Conservation (phyloP, 306 rosid species). For the Cicer pinnatifidum region DNA sequence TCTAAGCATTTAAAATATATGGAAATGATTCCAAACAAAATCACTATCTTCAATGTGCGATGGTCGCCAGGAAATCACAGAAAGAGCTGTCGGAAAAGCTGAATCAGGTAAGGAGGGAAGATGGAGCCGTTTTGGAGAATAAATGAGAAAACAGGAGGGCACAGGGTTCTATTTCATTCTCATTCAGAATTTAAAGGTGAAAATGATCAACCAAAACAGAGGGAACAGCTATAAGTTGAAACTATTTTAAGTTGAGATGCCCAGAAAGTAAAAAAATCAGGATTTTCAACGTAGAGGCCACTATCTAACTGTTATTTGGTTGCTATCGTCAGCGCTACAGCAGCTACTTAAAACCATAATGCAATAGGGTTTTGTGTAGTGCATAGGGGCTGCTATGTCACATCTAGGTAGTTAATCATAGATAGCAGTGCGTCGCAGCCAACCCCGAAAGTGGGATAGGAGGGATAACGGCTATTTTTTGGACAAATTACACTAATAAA, state of each 20-base stretch:
- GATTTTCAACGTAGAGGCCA: background rate
- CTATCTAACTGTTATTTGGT: too few species aligned
- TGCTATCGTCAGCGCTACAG: background rate
- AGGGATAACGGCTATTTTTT: too few species aligned
- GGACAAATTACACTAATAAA: too few species aligned
- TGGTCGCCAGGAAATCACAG: background rate
- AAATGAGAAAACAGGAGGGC: background rate
- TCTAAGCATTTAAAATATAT: background rate
- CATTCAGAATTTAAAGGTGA: background rate
- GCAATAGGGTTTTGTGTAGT: background rate
- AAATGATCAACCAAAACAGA: background rate
- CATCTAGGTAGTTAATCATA: background rate
- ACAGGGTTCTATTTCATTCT: background rate
- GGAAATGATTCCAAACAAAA: background rate
- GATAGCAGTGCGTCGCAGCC: too few species aligned
- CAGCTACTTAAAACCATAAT: background rate
- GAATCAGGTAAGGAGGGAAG: too few species aligned
- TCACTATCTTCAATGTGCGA: background rate
- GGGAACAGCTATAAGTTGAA: background rate
- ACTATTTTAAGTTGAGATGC: background rate
- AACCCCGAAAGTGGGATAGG: too few species aligned
- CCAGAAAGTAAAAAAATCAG: background rate
- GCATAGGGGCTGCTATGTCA: background rate
- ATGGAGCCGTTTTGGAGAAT: background rate
- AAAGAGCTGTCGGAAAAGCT: too few species aligned